phyloP scores from a whole-genome alignment of 306 rosid species.

The Datisca glomerata region DNA sequence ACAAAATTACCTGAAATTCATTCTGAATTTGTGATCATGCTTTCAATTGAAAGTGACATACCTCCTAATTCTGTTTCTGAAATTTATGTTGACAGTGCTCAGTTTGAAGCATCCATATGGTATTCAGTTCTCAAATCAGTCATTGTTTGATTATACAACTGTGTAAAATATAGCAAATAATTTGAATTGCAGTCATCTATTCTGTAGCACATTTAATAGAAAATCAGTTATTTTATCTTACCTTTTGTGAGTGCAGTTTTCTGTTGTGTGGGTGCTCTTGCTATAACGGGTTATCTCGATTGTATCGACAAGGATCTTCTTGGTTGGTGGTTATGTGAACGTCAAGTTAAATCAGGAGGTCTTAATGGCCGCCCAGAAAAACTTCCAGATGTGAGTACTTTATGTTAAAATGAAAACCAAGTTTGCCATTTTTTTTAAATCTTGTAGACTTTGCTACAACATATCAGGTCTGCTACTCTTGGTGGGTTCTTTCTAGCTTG shows the following conservation, averaged over 20 bases:
- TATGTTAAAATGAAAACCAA: neutral
- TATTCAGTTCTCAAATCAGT: no score
- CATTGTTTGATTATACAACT: no score
- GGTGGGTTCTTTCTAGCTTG: conserved; percentile 97
- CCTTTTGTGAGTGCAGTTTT: conserved; percentile 49
- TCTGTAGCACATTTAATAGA: no score
- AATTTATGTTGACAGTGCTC: no score
- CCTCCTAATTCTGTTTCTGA: no score
- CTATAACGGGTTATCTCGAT: conserved; percentile 67
- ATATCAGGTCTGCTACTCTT: conserved; percentile 74
- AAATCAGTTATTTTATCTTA: no score
- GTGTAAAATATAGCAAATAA: no score
- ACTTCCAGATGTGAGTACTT: conserved; percentile 50
- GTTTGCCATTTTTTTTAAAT: neutral
- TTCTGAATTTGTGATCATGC: no score
- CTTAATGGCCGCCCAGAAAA: conserved; percentile 91
- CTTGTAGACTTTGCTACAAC: conserved; percentile 14
- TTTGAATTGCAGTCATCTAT: no score
- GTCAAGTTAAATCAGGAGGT: conserved; percentile 89
- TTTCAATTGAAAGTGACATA: no score
- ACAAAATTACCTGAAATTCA: no score
- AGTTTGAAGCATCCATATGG: no score
- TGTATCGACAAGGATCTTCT: conserved; percentile 76
- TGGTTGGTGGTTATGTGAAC: conserved; percentile 96
- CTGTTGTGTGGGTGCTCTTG: conserved; percentile 94